Evolutionary conservation across 768 basidiomycete genomes (phyloP).

Genomic region (Suillus placidus): DNA sequence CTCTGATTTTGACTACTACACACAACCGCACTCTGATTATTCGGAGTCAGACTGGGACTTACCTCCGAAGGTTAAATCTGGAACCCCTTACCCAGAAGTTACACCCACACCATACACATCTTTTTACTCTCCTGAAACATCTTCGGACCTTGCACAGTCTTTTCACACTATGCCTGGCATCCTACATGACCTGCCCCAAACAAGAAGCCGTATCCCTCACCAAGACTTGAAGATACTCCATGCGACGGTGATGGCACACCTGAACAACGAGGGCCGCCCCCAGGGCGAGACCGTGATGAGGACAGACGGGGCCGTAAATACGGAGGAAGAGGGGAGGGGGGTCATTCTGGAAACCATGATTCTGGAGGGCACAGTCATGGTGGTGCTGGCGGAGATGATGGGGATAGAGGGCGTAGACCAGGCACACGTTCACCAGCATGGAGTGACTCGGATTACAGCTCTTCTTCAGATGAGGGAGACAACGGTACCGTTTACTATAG

Average conservation of each 20-base stretch:
- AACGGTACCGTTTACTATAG: conserved; percentile 46
- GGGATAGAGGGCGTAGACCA: conserved; percentile 38
- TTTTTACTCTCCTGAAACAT: conserved; percentile 26
- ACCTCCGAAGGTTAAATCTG: conserved; percentile 7
- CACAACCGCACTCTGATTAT: conserved; percentile 32
- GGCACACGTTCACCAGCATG: conserved; percentile 35
- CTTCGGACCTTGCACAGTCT: conserved; percentile 48
- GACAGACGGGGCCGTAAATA: conserved; percentile 16
- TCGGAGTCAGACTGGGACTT: conserved; percentile 29
- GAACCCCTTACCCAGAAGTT: conserved; percentile 18
- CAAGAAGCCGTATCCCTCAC: conserved; percentile 2
- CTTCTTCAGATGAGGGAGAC: conserved; percentile 48
- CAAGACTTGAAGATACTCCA: conserved; percentile 14
- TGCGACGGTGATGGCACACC: conserved; percentile 25
- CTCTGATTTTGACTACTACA: conserved; percentile 41
- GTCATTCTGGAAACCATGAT: conserved; percentile 22
- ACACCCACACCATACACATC: conserved; percentile 24
- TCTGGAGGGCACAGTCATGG: conserved; percentile 31
- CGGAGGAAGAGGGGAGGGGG: conserved; percentile 16
- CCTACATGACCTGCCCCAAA: conserved; percentile 10
- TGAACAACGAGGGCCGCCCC: conserved; percentile 17
- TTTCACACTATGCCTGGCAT: conserved; percentile 35
- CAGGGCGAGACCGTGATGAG: conserved; percentile 14
- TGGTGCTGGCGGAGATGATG: conserved; percentile 44
- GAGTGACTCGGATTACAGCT: conserved; percentile 37